phyloP scores from a whole-genome alignment of 1,284 basidiomycete species.

The Ceratobasidium sp. region DNA sequence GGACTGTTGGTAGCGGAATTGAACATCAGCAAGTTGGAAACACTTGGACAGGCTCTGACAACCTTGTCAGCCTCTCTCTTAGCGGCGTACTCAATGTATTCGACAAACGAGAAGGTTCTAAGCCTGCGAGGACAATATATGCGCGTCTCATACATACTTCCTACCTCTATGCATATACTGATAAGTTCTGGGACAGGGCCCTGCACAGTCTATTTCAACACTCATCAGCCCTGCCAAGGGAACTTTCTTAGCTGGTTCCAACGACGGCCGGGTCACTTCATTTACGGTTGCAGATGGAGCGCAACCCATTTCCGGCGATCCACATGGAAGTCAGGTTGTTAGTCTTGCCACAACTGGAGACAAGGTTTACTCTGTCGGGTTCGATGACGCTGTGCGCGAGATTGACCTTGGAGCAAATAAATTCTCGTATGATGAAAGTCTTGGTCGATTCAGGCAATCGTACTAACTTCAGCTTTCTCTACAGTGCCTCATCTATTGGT shows the following conservation, averaged over 20 bases:
- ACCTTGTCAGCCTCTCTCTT: slow-evolving; percentile 88
- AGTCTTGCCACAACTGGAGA: slow-evolving; percentile 69
- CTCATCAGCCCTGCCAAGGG: slow-evolving; percentile 48
- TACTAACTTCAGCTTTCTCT: slow-evolving; percentile 67
- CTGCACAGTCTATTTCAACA: slow-evolving; percentile 26
- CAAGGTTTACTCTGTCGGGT: slow-evolving; percentile 78
- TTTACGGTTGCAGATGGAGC: slow-evolving; percentile 59
- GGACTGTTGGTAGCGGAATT: slow-evolving; percentile 78
- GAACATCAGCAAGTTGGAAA: slow-evolving; percentile 91
- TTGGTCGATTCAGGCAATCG: slow-evolving; percentile 67
- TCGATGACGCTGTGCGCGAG: slow-evolving; percentile 84
- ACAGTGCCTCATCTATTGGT: slow-evolving; percentile 56
- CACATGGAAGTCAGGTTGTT: slow-evolving; percentile 67
- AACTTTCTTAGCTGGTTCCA: slow-evolving; percentile 86
- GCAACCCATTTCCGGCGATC: slow-evolving; percentile 59
- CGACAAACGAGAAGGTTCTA: slow-evolving; percentile 77
- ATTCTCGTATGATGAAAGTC: slow-evolving; percentile 70
- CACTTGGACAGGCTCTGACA: slow-evolving; percentile 76
- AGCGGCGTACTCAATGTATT: slow-evolving; percentile 88
- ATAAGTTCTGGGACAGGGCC: slow-evolving; percentile 8
- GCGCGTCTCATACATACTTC: slow-evolving; percentile 13
- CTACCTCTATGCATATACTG: background rate
- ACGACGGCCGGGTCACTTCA: slow-evolving; percentile 84
- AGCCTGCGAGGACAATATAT: slow-evolving; percentile 73
- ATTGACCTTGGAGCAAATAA: slow-evolving; percentile 64